These are phyloP conservation scores for Fragilariopsis cylindrus DNA, from an alignment of 108 stramenopile genomes.

Conservation along the genomic window DNA sequence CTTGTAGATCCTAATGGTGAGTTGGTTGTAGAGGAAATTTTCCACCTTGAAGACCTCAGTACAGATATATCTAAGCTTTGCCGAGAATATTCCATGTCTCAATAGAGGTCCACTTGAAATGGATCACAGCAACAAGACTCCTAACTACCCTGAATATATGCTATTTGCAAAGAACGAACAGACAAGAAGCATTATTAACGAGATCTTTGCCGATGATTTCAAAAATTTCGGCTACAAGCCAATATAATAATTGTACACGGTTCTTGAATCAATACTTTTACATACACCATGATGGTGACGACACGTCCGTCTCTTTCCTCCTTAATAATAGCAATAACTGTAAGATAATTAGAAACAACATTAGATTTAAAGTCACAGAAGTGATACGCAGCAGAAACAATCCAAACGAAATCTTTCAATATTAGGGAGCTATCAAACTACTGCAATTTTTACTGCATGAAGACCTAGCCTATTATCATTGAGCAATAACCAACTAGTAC, in stretches of 20 bases:
- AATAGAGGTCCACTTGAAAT: constrained; percentile 13
- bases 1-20: constrained; percentile 21
- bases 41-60: constrained; percentile 14
- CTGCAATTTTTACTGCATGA: no score
- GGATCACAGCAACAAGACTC: constrained; percentile 15
- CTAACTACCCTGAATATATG: constrained; percentile 22
- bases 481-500: no score
- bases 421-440: no score
- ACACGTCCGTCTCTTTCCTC: no score
- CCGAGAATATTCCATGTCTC: constrained; percentile 16
- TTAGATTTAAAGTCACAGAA: no score
- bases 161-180: constrained; percentile 21
- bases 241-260: not conserved
- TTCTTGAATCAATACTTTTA: no score
- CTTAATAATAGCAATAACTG: no score
- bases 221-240: constrained; percentile 22
- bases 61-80: constrained; percentile 15
- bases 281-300: no score
- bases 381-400: no score
- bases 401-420: no score
- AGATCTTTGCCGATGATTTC: constrained; percentile 25
- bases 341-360: no score
- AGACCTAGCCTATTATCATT: no score
- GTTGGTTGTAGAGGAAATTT: constrained; percentile 11
- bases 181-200: constrained; percentile 20